Base-by-base conservation (phyloP, 805 yeast genomes). In the Pichia californica region DNA sequence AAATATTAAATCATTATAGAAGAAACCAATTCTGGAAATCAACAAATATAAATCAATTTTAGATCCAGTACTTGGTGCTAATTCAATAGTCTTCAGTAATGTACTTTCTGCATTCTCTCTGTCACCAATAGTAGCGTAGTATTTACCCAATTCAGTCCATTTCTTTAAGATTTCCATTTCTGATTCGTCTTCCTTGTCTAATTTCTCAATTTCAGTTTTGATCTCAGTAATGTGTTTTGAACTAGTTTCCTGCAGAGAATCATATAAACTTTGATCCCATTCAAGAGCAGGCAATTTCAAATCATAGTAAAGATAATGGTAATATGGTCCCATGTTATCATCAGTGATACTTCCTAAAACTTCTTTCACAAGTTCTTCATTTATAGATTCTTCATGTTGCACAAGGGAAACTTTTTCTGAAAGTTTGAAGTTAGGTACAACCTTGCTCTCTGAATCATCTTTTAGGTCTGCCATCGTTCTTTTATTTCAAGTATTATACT, bases 41-140 rank as follows among this genome's bases (percentile, higher is more conserved):
- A 96, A 79, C 56, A 93, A 73, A 46, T 79, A 68, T 40, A 88
- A 75, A 61, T 93, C 99, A 58, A 93, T 91, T 63, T 91, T 91
- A 28, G 86, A 71, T 6, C 98, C 98, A 0, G 94, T 77, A 25
- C 91, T 81, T 31, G 91, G 91, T 0, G 95, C 80, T 52, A 82
- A 67, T 39, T 82, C 88, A 47, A 80, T 70, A 2, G 95, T 88
- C 56, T 81, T 83, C 47, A 78, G 73, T 54, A 85, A 72, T 1
- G 87, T 78, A 28, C 69, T 64, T 33, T 76, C 66, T 7, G 95
- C 91, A 53, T 83, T 81, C 28, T 69, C 66, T 50, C 79, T 76
- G 62, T 91, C 96, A 49, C 96, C 91, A 55, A 88, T 85, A 47
- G 71, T 70, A 11, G 96, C 80, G 63, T 87, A 91, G 64, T 81